Conservation (phyloP, 108 stramenopile species). For the Chaetoceros tenuissimus region DNA sequence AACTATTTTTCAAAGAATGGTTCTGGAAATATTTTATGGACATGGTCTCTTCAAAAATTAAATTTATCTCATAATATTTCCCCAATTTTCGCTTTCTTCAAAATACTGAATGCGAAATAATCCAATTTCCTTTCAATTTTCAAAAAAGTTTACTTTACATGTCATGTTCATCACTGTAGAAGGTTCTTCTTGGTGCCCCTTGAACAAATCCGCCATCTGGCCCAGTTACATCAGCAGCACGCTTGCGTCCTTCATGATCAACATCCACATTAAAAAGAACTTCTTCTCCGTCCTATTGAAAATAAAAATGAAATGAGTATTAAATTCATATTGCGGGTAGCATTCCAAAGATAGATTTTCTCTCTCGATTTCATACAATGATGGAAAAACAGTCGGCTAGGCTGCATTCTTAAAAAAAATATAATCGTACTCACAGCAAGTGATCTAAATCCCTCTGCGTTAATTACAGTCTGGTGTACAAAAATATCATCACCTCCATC, state of each 20-base stretch:
- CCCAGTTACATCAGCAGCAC: constrained; percentile 83
- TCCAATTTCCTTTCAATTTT: no score
- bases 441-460: constrained; percentile 57
- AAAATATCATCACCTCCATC: constrained; percentile 62
- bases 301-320: background rate
- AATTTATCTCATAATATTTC: no score
- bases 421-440: constrained; percentile 31
- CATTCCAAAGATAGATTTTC: no score
- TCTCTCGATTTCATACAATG: no score
- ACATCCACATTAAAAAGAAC: constrained; percentile 40
- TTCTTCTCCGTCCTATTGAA: constrained; percentile 32
- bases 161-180: no score
- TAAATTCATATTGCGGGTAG: background rate
- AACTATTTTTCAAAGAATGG: no score
- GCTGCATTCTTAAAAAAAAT: background rate
- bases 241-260: constrained; percentile 36
- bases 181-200: constrained; percentile 36
- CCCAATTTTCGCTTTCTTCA: no score
- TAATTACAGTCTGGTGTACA: constrained; percentile 59
- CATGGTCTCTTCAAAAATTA: no score
- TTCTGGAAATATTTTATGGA: no score
- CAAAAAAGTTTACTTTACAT: no score
- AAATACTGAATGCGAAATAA: no score
- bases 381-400: no score
- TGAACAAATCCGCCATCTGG: constrained; percentile 79